A percentile compares a stretch with the other conserved stretches of the same genome.
Evolutionary conservation across 176 grass and related monocot species (phyloP).

Genomic region (Eragrostis curvula): DNA sequence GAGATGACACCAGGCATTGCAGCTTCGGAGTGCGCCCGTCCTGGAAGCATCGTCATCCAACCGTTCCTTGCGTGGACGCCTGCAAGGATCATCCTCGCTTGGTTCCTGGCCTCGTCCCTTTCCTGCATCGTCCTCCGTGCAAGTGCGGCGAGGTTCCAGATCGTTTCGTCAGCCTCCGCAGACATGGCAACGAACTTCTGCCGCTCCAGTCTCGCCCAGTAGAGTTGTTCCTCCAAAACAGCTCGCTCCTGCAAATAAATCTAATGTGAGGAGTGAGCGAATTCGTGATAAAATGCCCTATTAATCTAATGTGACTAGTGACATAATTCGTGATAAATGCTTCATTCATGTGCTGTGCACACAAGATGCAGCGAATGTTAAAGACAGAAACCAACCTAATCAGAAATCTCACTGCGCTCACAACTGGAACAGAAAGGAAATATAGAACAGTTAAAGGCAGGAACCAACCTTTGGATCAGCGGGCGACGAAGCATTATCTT

Average conservation of each 20-base stretch:
- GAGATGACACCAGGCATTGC: background rate
- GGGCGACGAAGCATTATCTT: background rate
- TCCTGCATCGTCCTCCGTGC: conserved; percentile 26
- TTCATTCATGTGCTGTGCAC: too few species aligned
- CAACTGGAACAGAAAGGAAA: background rate
- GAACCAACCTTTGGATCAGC: conserved; percentile 16
- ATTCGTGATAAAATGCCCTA: too few species aligned
- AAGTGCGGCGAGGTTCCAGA: conserved; percentile 8
- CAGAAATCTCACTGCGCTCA: too few species aligned
- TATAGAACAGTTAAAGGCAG: background rate
- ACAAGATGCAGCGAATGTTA: too few species aligned
- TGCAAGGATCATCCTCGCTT: conserved; percentile 7
- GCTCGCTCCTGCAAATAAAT: conserved; percentile 5
- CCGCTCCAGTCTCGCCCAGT: conserved; percentile 26
- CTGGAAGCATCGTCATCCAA: conserved; percentile 5
- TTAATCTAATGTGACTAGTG: too few species aligned
- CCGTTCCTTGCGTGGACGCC: conserved; percentile 38
- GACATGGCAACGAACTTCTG: conserved; percentile 13
- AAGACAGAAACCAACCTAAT: too few species aligned
- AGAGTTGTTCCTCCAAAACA: conserved; percentile 25
- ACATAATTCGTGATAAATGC: too few species aligned
- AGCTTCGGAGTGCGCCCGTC: background rate
- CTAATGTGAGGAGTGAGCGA: too few species aligned
- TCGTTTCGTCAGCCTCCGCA: conserved; percentile 38
- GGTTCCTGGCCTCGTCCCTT: conserved; percentile 36